Evolutionary conservation across 116 monocot species (phyloP).

Genomic region (Zostera marina): DNA sequence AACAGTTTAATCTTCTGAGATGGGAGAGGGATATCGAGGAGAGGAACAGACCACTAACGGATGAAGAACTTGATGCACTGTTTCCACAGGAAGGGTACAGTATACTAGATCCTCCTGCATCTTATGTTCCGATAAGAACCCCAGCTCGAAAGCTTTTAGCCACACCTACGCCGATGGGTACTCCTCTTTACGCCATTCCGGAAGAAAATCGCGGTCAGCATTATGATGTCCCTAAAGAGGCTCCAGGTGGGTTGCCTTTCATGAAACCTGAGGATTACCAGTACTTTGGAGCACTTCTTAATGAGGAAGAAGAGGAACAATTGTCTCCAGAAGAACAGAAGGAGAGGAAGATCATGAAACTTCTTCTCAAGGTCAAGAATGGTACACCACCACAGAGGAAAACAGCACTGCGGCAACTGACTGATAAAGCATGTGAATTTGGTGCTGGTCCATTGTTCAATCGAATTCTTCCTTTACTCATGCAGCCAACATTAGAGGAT

Average conservation of each 20-base stretch:
- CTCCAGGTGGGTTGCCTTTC: slow-evolving; percentile 70
- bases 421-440: slow-evolving; percentile 76
- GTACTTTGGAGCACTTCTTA: slow-evolving; percentile 72
- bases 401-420: slow-evolving; percentile 71
- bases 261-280: slow-evolving; percentile 96
- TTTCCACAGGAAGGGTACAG: slow-evolving; percentile 92
- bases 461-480: slow-evolving; percentile 78
- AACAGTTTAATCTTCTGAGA: slow-evolving; percentile 73
- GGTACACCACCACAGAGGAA: slow-evolving; percentile 82
- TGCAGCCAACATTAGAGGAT: slow-evolving; percentile 90
- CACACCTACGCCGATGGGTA: slow-evolving; percentile 85
- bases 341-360: slow-evolving; percentile 93
- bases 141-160: slow-evolving; percentile 83
- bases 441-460: slow-evolving; percentile 86
- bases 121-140: slow-evolving; percentile 79
- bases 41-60: slow-evolving; percentile 69
- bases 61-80: slow-evolving; percentile 84
- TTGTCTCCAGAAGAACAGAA: slow-evolving; percentile 87
- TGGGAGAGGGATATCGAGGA: slow-evolving; percentile 96
- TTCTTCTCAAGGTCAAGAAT: slow-evolving; percentile 86
- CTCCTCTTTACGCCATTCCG: slow-evolving; percentile 74
- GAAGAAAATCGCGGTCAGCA: slow-evolving; percentile 93
- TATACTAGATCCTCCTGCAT: slow-evolving; percentile 72
- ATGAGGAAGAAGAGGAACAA: slow-evolving; percentile 84
- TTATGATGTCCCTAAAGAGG: slow-evolving; percentile 90